Base-by-base conservation (phyloP, 768 basidiomycete species). In the Tylopilus intermedius region DNA sequence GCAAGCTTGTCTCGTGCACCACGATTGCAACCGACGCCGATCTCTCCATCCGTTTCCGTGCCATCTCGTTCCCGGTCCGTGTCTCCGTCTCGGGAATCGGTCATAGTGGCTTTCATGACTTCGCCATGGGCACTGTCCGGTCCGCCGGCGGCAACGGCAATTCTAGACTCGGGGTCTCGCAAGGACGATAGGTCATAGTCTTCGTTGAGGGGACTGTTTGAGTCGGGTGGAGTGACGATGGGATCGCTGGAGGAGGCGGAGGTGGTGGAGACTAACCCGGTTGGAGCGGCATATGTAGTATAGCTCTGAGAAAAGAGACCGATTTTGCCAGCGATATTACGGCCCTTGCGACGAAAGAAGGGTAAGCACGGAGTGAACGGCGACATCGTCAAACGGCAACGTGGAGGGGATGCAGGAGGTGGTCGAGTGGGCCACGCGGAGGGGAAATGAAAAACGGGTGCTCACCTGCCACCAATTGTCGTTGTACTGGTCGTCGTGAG, bases 401-500 rank as follows among this genome's bases (percentile, higher is more conserved):
- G 65, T 65, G 60, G 57, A 51, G 11, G 43, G 26, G 42, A 46
- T 38, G 45, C 49, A 50, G 58, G 48, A 39, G 27, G n/a, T n/a
- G n/a, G 37, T 7, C n/a, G 37, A 38, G 4, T 7, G 6, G 29
- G 37, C 37, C 37, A 38, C 8, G 37, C 18, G 40, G 24, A 24
- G 1, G 30, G 51, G 29, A 50, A 54, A 52, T 61, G 54, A 61
- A 53, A 41, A 42, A 37, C 13, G 13, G 1, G 50, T 54, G 54
- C 68, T 56, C 38, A 85, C 86, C 78, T 83, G 79, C 92, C 92
- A 98, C 96, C 96, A 98, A 15, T 95, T 95, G 69, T 99, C 96
- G n/a, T 81, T 81, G 66, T 90, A 98, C 51, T 81, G 71, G 58
- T 98, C 96, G 65, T 98, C 96, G 90, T 78, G 49, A 99, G 82